Evolutionary conservation across 1,284 basidiomycete genomes (phyloP).

Genomic region (Fomes fomentarius): DNA sequence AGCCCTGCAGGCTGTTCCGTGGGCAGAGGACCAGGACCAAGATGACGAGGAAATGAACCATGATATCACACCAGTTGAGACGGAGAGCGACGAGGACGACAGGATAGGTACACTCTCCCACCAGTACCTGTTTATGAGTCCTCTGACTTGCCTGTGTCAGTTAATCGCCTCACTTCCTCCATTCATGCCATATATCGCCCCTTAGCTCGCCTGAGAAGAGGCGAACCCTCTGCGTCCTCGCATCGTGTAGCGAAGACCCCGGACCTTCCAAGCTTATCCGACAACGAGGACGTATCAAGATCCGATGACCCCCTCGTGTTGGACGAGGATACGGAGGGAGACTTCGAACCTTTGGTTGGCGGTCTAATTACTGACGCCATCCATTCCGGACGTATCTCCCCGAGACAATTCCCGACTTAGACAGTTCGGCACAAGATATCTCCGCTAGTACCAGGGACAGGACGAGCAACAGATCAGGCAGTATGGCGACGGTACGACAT

Average conservation of each 20-base stretch:
- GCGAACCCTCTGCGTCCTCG: constrained; percentile 37
- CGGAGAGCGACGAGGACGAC: constrained; percentile 68
- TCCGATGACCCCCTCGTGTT: constrained; percentile 36
- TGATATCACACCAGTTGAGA: constrained; percentile 45
- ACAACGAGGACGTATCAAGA: constrained; percentile 32
- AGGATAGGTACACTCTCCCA: constrained; percentile 35
- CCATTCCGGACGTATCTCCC: constrained; percentile 20
- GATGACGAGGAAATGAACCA: constrained; percentile 62
- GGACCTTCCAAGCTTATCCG: constrained; percentile 28
- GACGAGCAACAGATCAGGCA: constrained; percentile 38
- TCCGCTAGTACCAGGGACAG: constrained; percentile 1
- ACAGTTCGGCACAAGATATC: constrained; percentile 10
- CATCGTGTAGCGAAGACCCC: constrained; percentile 21
- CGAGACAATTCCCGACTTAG: constrained; percentile 16
- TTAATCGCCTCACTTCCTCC: constrained; percentile 69
- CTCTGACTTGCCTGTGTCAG: constrained; percentile 17
- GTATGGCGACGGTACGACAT: constrained; percentile 71
- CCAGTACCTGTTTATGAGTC: neutral
- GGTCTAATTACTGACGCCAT: constrained; percentile 19
- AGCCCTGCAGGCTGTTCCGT: constrained; percentile 80
- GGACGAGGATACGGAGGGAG: constrained; percentile 64
- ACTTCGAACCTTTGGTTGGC: constrained; percentile 49
- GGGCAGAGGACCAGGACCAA: constrained; percentile 67
- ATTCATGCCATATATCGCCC: constrained; percentile 86
- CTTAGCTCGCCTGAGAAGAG: constrained; percentile 64